Percentiles rank a stretch among this genome's conserved stretches.
Evolutionary conservation across 116 monocot genomes (phyloP).

Genomic region (Phalaenopsis hybrid): DNA sequence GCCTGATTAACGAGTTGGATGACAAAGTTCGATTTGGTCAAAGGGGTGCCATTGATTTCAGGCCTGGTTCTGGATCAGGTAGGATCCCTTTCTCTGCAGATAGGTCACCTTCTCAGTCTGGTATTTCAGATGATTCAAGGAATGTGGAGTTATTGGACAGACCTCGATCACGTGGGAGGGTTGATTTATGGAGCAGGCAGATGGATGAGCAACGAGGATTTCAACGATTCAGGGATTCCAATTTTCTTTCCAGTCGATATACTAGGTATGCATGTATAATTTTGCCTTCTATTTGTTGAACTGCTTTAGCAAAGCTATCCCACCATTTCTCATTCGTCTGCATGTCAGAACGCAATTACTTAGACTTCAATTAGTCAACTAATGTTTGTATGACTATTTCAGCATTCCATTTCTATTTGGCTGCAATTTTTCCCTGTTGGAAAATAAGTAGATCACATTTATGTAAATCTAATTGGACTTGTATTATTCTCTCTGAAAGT

Average conservation of each 20-base stretch:
- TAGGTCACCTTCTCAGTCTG: constrained; percentile 47
- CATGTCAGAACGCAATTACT: no score
- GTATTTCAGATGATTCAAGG: constrained; percentile 41
- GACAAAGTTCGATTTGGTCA: constrained; percentile 76
- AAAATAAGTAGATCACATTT: no score
- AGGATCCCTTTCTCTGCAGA: constrained; percentile 28
- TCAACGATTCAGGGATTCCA: constrained; percentile 31
- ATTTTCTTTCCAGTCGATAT: constrained; percentile 39
- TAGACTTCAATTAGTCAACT: no score
- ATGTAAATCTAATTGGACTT: no score
- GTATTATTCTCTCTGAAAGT: no score
- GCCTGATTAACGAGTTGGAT: constrained; percentile 54
- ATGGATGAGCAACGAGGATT: constrained; percentile 58
- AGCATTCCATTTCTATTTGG: no score
- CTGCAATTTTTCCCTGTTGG: no score
- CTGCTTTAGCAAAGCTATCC: not conserved
- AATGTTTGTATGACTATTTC: no score
- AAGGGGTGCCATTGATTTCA: constrained; percentile 27
- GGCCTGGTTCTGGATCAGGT: constrained; percentile 61
- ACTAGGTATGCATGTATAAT: constrained; percentile 43
- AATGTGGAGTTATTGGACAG: constrained; percentile 44
- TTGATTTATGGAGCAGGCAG: constrained; percentile 36
- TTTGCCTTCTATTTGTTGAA: not conserved
- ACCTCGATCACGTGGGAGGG: constrained; percentile 52
- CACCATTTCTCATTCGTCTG: no score